A percentile compares a stretch with the other conserved stretches of the same genome.
These are phyloP conservation scores for Effrenium voratum DNA, from an alignment of 73 alveolate species.

Conservation along the genomic window DNA sequence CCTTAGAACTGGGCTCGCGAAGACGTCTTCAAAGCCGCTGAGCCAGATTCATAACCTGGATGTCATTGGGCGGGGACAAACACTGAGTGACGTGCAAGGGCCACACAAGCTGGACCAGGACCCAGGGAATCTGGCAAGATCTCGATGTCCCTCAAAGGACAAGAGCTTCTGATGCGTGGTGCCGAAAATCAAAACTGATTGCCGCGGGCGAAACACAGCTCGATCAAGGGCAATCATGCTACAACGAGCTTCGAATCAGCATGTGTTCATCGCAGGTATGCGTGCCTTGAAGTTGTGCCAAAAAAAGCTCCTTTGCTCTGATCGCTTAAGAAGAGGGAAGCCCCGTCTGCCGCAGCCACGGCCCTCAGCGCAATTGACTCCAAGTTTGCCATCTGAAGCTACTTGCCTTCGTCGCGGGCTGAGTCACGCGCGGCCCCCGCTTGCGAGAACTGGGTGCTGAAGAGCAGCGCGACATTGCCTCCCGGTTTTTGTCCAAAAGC, in stretches of 20 bases:
- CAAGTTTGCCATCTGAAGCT: not conserved
- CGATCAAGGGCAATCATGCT: no score
- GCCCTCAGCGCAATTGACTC: not conserved
- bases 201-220: no score
- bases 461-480: constrained; percentile 64
- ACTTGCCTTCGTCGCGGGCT: not conserved
- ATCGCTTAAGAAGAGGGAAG: constrained; percentile 48
- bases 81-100: not conserved
- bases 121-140: constrained; percentile 44
- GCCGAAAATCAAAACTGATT: not conserved
- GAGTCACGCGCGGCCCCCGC: constrained; percentile 44
- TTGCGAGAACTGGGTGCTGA: constrained; percentile 35
- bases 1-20: constrained; percentile 3
- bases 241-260: no score
- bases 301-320: constrained; percentile 49
- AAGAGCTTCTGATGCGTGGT: not conserved
- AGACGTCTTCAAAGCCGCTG: constrained; percentile 1
- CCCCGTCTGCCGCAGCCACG: constrained; percentile 71
- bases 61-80: no score
- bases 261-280: not conserved
- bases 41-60: constrained; percentile 18
- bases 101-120: constrained; percentile 49
- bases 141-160: constrained; percentile 24
- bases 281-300: constrained; percentile 41
- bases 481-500: not conserved